Evolutionary conservation across 495 filamentous ascomycete species (phyloP).

Genomic region (Aspergillus asperescens): DNA sequence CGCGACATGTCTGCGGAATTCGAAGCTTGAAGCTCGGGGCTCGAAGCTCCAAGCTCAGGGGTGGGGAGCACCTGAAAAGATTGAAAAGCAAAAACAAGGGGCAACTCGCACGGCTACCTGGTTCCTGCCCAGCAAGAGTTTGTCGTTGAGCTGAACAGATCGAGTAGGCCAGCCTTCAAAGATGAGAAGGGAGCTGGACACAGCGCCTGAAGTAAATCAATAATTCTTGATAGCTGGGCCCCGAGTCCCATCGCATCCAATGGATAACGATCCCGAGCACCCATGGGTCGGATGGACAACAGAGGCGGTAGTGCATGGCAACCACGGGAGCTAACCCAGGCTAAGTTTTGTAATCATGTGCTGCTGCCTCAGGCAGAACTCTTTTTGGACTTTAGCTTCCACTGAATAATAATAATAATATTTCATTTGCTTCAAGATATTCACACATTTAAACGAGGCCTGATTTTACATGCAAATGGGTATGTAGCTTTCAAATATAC

Average conservation of each 20-base stretch:
- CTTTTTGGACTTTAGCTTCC: too few species aligned
- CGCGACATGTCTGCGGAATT: conserved; percentile 1
- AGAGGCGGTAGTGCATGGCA: conserved; percentile 41
- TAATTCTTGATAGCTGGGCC: conserved; percentile 3
- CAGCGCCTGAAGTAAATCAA: conserved; percentile 8
- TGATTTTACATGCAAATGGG: too few species aligned
- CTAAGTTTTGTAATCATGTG: neutral
- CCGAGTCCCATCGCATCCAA: conserved; percentile 16
- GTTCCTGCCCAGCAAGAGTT: conserved; percentile 13
- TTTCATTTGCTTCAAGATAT: too few species aligned
- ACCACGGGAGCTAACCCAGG: conserved; percentile 23
- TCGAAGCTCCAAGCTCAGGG: conserved; percentile 8
- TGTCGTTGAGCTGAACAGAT: conserved; percentile 15
- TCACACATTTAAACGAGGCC: too few species aligned
- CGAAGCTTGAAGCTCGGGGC: neutral
- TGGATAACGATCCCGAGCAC: conserved; percentile 14
- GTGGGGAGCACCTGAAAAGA: conserved; percentile 9
- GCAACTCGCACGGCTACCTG: conserved; percentile 13
- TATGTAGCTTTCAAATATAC: conserved; percentile 50
- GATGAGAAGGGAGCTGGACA: conserved; percentile 9
- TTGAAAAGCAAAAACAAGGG: conserved; percentile 13
- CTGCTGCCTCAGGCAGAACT: conserved; percentile 4
- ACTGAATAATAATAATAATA: too few species aligned
- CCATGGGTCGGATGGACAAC: conserved; percentile 30
- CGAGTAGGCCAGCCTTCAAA: conserved; percentile 9